Conservation (phyloP, 148 eudicot species). For the Heliamphora exappendiculata region DNA sequence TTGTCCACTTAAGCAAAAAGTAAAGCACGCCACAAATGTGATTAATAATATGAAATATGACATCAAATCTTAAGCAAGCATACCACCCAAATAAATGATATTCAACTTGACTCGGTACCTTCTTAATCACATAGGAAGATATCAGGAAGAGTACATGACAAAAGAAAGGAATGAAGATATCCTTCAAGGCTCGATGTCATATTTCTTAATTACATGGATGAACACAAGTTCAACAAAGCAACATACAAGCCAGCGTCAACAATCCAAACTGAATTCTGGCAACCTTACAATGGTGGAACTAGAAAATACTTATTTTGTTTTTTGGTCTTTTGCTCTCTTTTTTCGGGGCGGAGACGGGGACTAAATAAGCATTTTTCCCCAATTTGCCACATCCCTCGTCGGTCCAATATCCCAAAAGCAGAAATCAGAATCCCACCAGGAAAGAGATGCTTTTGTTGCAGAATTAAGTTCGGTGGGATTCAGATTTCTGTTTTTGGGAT, state of each 20-base stretch:
- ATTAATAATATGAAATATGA: background rate
- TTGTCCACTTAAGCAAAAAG: no score
- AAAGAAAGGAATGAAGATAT: background rate
- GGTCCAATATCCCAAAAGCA: no score
- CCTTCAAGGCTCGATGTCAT: background rate
- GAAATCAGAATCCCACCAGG: no score
- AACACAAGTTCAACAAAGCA: background rate
- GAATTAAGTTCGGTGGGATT: no score
- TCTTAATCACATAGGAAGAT: no score
- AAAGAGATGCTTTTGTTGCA: no score
- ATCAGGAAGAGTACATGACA: background rate
- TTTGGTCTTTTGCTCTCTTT: no score
- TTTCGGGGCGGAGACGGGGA: no score
- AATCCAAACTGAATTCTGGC: background rate
- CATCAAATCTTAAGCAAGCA: background rate
- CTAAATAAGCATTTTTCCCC: no score
- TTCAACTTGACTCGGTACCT: background rate
- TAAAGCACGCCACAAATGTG: background rate
- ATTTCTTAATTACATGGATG: background rate
- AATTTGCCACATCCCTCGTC: no score
- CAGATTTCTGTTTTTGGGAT: no score
- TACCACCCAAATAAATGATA: background rate
- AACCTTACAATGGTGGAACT: background rate
- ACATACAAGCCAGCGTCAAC: background rate
- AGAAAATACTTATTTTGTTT: no score